Percentiles rank a stretch among this genome's conserved stretches.
These are phyloP conservation scores for Globisporangium spinosum DNA, from an alignment of 352 stramenopile genomes.

Conservation along the genomic window DNA sequence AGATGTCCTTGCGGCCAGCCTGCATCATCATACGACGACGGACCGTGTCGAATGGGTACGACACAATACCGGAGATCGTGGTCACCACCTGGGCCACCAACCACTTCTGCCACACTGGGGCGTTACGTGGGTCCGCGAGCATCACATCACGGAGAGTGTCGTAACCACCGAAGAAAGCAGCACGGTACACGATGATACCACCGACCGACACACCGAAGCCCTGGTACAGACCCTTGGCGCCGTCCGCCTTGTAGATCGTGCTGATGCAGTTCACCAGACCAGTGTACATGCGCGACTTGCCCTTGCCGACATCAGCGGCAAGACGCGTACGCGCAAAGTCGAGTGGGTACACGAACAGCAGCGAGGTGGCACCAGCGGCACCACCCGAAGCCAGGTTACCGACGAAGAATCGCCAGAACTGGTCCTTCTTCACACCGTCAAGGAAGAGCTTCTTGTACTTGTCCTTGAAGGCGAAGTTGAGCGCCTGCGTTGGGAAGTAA, in stretches of 20 bases:
- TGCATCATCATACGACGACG: conserved; percentile 97
- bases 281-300: conserved; percentile 97
- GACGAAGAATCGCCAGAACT: conserved; percentile 98
- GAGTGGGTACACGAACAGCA: conserved; percentile 96
- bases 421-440: conserved; percentile 90
- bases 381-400: conserved; percentile 98
- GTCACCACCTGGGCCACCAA: conserved; percentile 90
- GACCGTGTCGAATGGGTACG: conserved; percentile 96
- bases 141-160: conserved; percentile 93
- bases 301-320: conserved; percentile 96
- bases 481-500: conserved; percentile 91
- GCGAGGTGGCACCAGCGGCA: conserved; percentile 95
- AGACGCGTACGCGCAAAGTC: conserved; percentile 98
- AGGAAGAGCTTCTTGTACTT: conserved; percentile 91
- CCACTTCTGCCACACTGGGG: conserved; percentile 89
- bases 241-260: conserved; percentile 93
- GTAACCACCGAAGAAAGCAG: conserved; percentile 98
- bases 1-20: conserved; percentile 94
- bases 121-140: conserved; percentile 82
- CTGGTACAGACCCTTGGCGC: conserved; percentile 95
- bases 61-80: conserved; percentile 90
- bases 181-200: conserved; percentile 99
- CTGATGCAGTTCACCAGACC: conserved; percentile 96
- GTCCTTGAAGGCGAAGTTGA: conserved; percentile 94
- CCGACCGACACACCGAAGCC: conserved; percentile 98